phyloP scores from a whole-genome alignment of 2,329 filamentous ascomycete species.

The Aspergillus oerlinghausenensis region DNA sequence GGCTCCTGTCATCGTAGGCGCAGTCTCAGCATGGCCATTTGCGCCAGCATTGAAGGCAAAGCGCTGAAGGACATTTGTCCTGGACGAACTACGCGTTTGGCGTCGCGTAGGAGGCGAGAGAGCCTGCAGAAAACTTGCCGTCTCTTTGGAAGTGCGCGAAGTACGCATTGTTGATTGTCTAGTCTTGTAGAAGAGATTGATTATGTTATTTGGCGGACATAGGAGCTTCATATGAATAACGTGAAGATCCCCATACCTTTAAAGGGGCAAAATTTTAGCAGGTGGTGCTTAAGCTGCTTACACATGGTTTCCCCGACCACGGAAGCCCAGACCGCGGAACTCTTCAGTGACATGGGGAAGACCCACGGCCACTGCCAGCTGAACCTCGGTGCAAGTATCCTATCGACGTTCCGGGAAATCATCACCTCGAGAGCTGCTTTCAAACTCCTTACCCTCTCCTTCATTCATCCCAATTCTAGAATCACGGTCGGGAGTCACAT shows the following conservation, averaged over 20 bases:
- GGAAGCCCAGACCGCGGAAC: slow-evolving; percentile 1
- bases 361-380: neutral
- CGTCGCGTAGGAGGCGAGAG: slow-evolving; percentile 42
- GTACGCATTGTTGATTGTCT: slow-evolving; percentile 46
- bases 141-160: slow-evolving; percentile 56
- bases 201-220: neutral
- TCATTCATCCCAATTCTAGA: neutral
- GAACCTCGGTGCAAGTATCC: neutral
- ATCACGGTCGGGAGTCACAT: neutral
- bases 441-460: neutral
- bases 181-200: neutral
- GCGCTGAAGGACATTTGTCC: slow-evolving; percentile 20
- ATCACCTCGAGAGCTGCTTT: neutral
- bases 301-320: neutral
- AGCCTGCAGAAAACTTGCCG: slow-evolving; percentile 51
- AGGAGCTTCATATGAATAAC: slow-evolving; percentile 18
- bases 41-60: slow-evolving; percentile 23
- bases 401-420: neutral
- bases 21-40: slow-evolving; percentile 23
- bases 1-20: slow-evolving; percentile 10
- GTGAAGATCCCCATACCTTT: neutral
- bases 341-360: slow-evolving; percentile 1
- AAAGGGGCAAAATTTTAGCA: neutral
- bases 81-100: slow-evolving; percentile 39
- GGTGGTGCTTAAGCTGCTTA: neutral